Base-by-base conservation (phyloP, 495 filamentous ascomycete genomes). In the Lophiostoma macrostomum region DNA sequence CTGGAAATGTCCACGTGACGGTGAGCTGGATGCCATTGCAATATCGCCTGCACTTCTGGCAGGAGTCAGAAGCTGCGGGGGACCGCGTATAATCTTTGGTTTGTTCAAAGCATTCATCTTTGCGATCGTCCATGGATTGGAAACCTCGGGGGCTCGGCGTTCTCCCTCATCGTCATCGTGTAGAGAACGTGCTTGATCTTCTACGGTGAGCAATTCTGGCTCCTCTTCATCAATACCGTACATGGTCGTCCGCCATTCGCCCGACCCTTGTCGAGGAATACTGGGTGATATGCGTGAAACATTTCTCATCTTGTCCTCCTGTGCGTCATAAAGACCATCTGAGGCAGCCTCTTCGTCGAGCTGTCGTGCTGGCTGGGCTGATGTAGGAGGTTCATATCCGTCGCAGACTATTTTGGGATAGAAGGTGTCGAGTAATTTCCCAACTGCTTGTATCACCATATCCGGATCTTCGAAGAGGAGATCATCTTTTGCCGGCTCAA, bases 401-500 rank as follows among this genome's bases (percentile, higher is more conserved):
- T 45, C 19, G 5, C 8, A n/a, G 1, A 28, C 16, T n/a, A 28
- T 19, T 23, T 53, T 35, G 12, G 16, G 52, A 40, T 58, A 50
- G 50, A 19, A 41, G 2, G 44, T 1, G 20, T 22, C 28, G 25
- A 52, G 56, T 4, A 50, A 29, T 27, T 45, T 50, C 20, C 85
- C 78, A 2, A 84, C 74, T 4, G 76, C 53, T 3, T 66, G 60
- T 3, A 85, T 20, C 3, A 95, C 47, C 2, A 56, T 3, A 0
- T 79, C 64, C 24, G 81, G 73, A 35, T 93, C 72, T 23, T 76
- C 72, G 63, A 98, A 95, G 0, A 95, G 46, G 1, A 96, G 79
- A 66, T 96, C 85, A 56, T 96, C 86, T 65, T 98, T 98, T 0
- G 85, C 79, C 0, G 91, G 90, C 62, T 97, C 90, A 44, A 97